Conservation (phyloP, 2,329 filamentous ascomycete genomes). For the Fusarium abutilonis region DNA sequence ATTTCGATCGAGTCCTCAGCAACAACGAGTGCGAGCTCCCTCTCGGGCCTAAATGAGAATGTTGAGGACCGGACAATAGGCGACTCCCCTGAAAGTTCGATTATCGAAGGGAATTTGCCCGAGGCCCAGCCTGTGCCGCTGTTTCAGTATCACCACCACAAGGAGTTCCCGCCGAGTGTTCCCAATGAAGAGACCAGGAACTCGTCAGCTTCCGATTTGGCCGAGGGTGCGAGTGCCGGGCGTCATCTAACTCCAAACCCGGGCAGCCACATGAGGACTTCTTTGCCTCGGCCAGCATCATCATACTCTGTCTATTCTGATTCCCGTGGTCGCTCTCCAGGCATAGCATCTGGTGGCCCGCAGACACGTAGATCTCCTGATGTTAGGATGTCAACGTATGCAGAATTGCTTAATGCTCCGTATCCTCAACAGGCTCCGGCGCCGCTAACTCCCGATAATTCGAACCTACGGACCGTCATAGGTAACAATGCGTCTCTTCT, state of each 20-base stretch:
- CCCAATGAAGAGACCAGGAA: conserved; percentile 56
- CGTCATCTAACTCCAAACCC: conserved; percentile 71
- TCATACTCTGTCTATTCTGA: conserved; percentile 81
- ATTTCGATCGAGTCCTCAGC: conserved; percentile 63
- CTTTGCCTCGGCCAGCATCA: conserved; percentile 76
- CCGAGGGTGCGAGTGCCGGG: conserved; percentile 63
- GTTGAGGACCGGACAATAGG: conserved; percentile 57
- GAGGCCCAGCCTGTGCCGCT: conserved; percentile 61
- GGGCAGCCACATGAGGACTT: conserved; percentile 64
- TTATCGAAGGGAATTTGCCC: conserved; percentile 57
- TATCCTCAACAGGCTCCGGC: conserved; percentile 81
- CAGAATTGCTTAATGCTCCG: conserved; percentile 71
- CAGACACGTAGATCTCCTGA: conserved; percentile 67
- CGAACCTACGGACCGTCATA: conserved; percentile 78
- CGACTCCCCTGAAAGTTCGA: conserved; percentile 61
- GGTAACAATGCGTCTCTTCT: conserved; percentile 92
- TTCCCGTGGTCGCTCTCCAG: conserved; percentile 70
- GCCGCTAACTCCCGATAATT: conserved; percentile 80
- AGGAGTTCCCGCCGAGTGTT: conserved; percentile 56
- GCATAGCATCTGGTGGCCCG: conserved; percentile 56
- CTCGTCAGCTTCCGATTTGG: conserved; percentile 62
- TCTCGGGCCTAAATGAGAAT: conserved; percentile 62
- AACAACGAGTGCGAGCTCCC: conserved; percentile 65
- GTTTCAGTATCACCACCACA: conserved; percentile 72
- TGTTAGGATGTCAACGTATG: conserved; percentile 62